Conservation (phyloP, 352 stramenopile species). For the Globisporangium orthogonon region DNA sequence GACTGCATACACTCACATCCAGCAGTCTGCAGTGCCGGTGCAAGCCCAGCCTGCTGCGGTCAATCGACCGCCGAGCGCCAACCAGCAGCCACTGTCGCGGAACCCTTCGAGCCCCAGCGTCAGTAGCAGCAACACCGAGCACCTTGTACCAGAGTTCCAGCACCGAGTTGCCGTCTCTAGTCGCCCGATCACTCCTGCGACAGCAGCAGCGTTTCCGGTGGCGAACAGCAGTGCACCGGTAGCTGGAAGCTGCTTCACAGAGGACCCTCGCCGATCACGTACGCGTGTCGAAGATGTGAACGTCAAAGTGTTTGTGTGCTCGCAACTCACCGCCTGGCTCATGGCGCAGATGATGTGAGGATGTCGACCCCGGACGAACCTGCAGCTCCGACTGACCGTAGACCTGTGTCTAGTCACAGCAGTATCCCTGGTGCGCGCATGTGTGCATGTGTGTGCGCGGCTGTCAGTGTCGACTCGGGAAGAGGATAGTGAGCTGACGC, state of each 20-base stretch:
- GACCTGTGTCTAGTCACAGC: slow-evolving; percentile 3
- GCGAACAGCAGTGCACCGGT: neutral
- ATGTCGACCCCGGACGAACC: slow-evolving; percentile 4
- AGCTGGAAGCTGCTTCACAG: slow-evolving; percentile 5
- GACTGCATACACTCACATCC: slow-evolving; percentile 5
- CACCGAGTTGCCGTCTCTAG: slow-evolving; percentile 12
- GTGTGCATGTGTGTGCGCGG: neutral
- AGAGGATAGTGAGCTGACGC: neutral
- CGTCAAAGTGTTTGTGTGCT: neutral
- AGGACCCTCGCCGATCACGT: slow-evolving; percentile 17
- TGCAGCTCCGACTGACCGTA: neutral
- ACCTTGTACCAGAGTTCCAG: slow-evolving; percentile 11
- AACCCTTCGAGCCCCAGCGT: neutral
- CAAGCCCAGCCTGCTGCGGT: neutral
- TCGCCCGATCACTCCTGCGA: slow-evolving; percentile 22
- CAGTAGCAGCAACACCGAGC: slow-evolving; percentile 9
- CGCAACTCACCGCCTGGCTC: neutral
- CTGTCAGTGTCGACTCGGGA: neutral
- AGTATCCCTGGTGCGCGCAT: neutral
- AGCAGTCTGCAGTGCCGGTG: neutral
- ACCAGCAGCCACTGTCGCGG: neutral
- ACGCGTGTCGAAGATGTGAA: neutral
- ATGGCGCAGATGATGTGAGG: slow-evolving; percentile 2
- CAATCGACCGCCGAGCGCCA: slow-evolving; percentile 1
- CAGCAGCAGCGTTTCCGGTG: slow-evolving; percentile 4